A percentile compares a stretch with the other conserved stretches of the same genome.
Conservation (phyloP, 352 stramenopile genomes). For the Pythium apleroticum region DNA sequence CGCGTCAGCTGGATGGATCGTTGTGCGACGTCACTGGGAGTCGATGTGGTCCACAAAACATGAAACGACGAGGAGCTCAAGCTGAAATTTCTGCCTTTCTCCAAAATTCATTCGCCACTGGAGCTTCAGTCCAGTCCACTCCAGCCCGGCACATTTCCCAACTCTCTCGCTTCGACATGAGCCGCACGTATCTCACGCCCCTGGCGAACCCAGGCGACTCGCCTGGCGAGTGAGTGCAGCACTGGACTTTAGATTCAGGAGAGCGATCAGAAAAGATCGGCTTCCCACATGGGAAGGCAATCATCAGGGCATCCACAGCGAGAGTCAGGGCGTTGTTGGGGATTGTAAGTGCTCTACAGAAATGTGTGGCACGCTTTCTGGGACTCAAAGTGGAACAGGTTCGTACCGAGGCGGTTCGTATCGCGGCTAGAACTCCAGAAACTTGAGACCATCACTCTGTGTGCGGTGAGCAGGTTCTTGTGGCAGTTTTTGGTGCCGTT, state of each 20-base stretch:
- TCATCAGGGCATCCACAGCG: not conserved
- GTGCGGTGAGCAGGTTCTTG: constrained; percentile 9
- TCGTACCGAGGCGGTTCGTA: not conserved
- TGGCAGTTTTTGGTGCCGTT: constrained; percentile 13
- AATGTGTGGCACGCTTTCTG: not conserved
- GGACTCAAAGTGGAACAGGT: not conserved
- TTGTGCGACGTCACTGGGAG: not conserved
- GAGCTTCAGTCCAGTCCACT: not conserved
- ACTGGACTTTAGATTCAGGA: not conserved
- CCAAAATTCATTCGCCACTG: not conserved
- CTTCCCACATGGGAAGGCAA: not conserved
- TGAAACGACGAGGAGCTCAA: not conserved
- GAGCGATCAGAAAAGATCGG: not conserved
- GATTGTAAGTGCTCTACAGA: not conserved
- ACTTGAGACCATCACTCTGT: not conserved
- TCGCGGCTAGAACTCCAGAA: not conserved
- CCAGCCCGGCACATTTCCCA: not conserved
- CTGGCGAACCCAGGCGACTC: too few species aligned
- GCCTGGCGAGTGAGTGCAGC: too few species aligned
- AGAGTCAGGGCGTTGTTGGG: not conserved
- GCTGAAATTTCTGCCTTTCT: too few species aligned
- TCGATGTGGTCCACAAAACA: not conserved
- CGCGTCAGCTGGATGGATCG: not conserved
- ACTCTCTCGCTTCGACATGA: not conserved
- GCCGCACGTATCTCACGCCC: too few species aligned